These are phyloP conservation scores for Mucor lusitanicus DNA, from an alignment of 371 early-diverging fungal genomes.

Conservation along the genomic window DNA sequence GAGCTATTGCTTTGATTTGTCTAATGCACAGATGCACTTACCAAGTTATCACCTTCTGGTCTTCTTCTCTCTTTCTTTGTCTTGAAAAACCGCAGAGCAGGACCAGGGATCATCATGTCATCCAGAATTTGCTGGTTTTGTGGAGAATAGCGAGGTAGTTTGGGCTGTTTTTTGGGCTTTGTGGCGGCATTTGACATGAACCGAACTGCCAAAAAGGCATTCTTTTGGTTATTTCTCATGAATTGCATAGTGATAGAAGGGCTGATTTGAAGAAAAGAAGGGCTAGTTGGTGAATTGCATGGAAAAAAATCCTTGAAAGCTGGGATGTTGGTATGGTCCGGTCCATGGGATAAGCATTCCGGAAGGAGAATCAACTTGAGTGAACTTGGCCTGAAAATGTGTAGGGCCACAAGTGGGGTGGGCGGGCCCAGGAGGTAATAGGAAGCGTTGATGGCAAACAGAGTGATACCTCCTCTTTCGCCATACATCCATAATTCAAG, in stretches of 20 bases:
- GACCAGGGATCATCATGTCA: slow-evolving; percentile 47
- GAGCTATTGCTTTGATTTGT: not conserved
- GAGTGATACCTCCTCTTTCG: slow-evolving; percentile 20
- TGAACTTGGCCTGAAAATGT: not conserved
- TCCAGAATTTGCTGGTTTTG: slow-evolving; percentile 20
- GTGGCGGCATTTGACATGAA: not conserved
- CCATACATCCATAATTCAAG: slow-evolving; percentile 24
- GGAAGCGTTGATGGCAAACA: not conserved
- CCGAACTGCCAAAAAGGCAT: not conserved
- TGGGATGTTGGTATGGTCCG: not conserved
- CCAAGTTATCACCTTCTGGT: not conserved
- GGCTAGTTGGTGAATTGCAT: too few relatives aligned
- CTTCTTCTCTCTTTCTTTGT: slow-evolving; percentile 12
- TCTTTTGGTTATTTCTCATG: not conserved
- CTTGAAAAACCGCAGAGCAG: slow-evolving; percentile 33
- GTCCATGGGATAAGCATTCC: not conserved
- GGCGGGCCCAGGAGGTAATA: not conserved
- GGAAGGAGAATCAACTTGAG: not conserved
- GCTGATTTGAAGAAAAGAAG: not conserved
- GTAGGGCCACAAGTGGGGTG: not conserved
- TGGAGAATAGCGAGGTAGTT: slow-evolving; percentile 13
- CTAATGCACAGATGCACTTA: not conserved
- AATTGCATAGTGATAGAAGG: slow-evolving; percentile 1
- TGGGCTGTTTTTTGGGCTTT: not conserved
- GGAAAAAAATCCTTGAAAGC: not conserved